These are phyloP conservation scores for Gonapodya prolifera DNA, from an alignment of 192 early-diverging fungal species.

Conservation along the genomic window DNA sequence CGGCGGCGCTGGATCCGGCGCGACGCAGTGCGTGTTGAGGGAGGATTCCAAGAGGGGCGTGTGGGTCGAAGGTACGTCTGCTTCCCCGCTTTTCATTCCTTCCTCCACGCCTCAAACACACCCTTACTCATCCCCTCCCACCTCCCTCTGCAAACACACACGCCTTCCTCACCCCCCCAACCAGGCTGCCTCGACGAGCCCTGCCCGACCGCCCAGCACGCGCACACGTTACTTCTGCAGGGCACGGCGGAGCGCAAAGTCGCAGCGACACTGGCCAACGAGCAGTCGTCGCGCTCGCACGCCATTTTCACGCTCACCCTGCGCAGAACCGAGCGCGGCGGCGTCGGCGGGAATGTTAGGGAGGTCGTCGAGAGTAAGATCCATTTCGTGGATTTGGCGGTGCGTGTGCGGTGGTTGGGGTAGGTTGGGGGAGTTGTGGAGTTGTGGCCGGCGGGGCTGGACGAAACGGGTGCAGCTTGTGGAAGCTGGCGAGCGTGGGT, in stretches of 20 bases:
- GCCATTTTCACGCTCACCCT: conserved; percentile 69
- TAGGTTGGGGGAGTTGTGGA: too few species aligned
- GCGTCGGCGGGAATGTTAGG: conserved; percentile 29
- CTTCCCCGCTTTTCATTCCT: background rate
- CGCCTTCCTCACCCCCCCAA: conserved; percentile 66
- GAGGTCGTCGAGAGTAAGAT: conserved; percentile 40
- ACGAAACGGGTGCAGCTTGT: too few species aligned
- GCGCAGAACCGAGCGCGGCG: conserved; percentile 27
- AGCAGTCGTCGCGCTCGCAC: conserved; percentile 75
- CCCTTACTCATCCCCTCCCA: conserved; percentile 54
- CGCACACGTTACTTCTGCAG: background rate
- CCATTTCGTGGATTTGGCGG: conserved; percentile 50
- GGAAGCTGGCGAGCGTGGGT: too few species aligned
- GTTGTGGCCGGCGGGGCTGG: too few species aligned
- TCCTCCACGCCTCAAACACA: conserved; percentile 20
- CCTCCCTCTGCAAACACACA: conserved; percentile 42
- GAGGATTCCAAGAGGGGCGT: conserved; percentile 38
- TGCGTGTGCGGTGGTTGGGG: too few species aligned
- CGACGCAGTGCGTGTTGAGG: conserved; percentile 3
- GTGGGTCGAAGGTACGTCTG: conserved; percentile 89
- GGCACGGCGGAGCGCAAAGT: conserved; percentile 61
- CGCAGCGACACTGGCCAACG: conserved; percentile 92
- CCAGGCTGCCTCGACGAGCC: conserved; percentile 20
- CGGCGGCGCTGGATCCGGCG: conserved; percentile 31
- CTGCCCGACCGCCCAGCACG: background rate